Base-by-base conservation (phyloP, 2,329 filamentous ascomycete genomes). In the Fusarium poae region DNA sequence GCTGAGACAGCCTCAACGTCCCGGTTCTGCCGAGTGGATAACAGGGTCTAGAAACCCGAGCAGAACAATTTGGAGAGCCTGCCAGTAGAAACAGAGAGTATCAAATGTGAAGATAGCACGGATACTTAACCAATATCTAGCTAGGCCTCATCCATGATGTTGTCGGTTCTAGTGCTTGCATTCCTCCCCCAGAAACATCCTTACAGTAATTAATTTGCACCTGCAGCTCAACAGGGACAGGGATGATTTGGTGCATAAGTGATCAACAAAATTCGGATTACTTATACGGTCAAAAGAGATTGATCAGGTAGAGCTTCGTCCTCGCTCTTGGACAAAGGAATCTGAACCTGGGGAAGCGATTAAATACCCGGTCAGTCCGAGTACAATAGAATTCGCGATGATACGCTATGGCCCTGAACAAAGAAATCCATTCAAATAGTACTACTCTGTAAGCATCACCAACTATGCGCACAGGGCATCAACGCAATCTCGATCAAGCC, bases 11-110 rank as follows among this genome's bases (percentile, higher is more conserved):
- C 55, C 58, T 58, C 35, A 29, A 65, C 30, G 30, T 44, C 32
- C 61, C 46, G 42, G 43, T 50, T 39, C 18, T 44, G 25, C 46
- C 29, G 42, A 40, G 29, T 27, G 48, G 40, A 25, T 34, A 21
- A 42, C 43, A 60, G 46, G 60, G 60, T 50, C 49, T 45, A 21
- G 30, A 27, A 63, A 57, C 27, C 43, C 48, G 37, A 46, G 30
- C 18, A 45, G 52, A 57, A 21, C 16, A 48, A 23, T 51, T 62
- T 29, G n/a, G 34, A 58, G 51, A 64, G 34, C 59, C 50, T 46
- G 37, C 29, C 27, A 21, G 13, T 43, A 43, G 21, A 16, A 16
- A 43, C 40, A 43, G 9, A 25, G 16, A 25, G 21, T 12, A 18
- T 18, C 5, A 18, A 25, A 9, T 9, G 10, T 21, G 10, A 23